Evolutionary conservation across 2,329 filamentous ascomycete genomes (phyloP), one percentile per base, ranked within the genome.

Genomic region (Sporothrix mexicana): DNA sequence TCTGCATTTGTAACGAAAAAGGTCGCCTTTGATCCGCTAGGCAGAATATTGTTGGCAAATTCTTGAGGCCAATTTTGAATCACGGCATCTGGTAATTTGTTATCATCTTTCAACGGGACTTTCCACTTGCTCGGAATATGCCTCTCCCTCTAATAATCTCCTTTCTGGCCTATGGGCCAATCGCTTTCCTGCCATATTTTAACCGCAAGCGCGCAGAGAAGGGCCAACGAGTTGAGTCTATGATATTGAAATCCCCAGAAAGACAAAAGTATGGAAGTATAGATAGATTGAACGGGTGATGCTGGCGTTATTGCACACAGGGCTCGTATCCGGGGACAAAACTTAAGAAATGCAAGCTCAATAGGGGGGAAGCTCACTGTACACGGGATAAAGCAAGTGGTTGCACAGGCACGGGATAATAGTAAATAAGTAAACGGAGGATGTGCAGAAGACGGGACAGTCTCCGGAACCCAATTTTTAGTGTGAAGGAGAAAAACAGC

Each of bases 341-440:
- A 36, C 30, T 36, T 4, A 36, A 2, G 10, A 25, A 47, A 23
- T 13, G 17, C 6, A n/a, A 23, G 41, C 20, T 8, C 20, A 47
- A 66, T 25, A 25, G 12, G 20, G 41, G 41, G 41, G 23, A 43
- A 15, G 41, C 41, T n/a, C n/a, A 36, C 45, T 23, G 59, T 13
- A 64, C 59, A 47, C 61, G 41, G 59, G n/a, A 23, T 23, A 41
- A 8, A 13, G 36, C 10, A 55, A 69, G 36, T 10, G 17, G 49
- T 41, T 59, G 51, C 41, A 53, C 67, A 69, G 51, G 59, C 49
- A 69, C 67, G 41, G 68, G 53, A 20, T 6, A 55, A 53, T 53
- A 30, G 25, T 7, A 69, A 9, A 64, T 49, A 3, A 20, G 30
- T 20, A 12, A 23, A 36, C 5, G 23, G n/a, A 2, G 9, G 51